A percentile compares a stretch with the other conserved stretches of the same genome.
These are phyloP conservation scores for Suillus paluster DNA, from an alignment of 768 basidiomycete species.

Conservation along the genomic window DNA sequence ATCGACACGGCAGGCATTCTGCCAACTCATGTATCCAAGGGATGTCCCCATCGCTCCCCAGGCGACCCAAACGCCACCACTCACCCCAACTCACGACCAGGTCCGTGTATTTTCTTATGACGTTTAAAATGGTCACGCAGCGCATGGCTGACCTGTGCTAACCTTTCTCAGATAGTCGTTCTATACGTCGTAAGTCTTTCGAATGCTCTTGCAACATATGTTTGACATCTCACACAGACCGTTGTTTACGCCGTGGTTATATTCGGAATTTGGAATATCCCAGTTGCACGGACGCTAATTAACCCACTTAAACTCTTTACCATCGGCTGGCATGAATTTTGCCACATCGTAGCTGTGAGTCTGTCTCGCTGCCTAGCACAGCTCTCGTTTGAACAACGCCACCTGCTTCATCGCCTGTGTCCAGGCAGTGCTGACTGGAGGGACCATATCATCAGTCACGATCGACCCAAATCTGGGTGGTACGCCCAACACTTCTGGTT, in stretches of 20 bases:
- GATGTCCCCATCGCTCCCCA: conserved; percentile 38
- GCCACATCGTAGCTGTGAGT: conserved; percentile 78
- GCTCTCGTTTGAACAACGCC: conserved; percentile 8
- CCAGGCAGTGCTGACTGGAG: conserved; percentile 80
- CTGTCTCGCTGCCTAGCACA: conserved; percentile 10
- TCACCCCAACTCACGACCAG: conserved; percentile 74
- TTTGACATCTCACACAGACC: conserved; percentile 50
- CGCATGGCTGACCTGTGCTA: conserved; percentile 25
- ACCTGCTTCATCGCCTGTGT: not conserved
- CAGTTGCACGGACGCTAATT: conserved; percentile 76
- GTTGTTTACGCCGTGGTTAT: conserved; percentile 86
- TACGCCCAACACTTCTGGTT: conserved; percentile 46
- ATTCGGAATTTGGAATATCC: conserved; percentile 88
- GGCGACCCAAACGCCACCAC: conserved; percentile 43
- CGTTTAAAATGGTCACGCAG: conserved; percentile 21
- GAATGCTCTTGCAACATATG: conserved; percentile 11
- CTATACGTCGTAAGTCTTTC: conserved; percentile 69
- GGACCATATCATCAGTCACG: conserved; percentile 75
- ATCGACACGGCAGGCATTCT: conserved; percentile 32
- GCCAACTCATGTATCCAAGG: conserved; percentile 36
- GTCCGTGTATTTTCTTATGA: conserved; percentile 42
- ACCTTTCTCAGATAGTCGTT: conserved; percentile 60
- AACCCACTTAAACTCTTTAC: conserved; percentile 87
- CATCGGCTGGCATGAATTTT: conserved; percentile 89
- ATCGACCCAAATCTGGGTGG: conserved; percentile 84